These are phyloP conservation scores for Talaromyces liani DNA, from an alignment of 495 filamentous ascomycete genomes.

Conservation along the genomic window DNA sequence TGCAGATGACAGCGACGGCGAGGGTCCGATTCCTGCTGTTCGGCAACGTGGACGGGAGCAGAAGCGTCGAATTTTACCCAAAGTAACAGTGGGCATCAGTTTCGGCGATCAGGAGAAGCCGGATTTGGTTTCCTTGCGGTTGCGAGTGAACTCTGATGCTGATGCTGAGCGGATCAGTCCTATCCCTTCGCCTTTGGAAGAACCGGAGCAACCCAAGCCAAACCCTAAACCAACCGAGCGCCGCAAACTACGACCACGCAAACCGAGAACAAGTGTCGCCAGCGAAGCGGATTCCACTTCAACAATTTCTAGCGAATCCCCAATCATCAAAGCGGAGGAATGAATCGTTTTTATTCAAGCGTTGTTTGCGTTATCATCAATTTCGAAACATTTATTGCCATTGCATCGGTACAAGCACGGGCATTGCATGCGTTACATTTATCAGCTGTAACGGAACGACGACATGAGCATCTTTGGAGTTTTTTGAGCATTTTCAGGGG, in stretches of 20 bases:
- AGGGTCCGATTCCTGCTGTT: conserved; percentile 24
- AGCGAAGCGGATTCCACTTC: not conserved
- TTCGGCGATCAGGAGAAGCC: conserved; percentile 34
- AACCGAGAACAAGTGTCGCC: not conserved
- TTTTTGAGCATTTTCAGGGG: conserved; percentile 7
- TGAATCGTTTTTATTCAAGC: not conserved
- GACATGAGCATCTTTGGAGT: conserved; percentile 5
- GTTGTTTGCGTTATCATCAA: not conserved
- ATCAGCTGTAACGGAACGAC: not conserved
- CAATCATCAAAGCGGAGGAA: not conserved
- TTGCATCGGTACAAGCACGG: not conserved
- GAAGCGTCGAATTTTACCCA: conserved; percentile 33
- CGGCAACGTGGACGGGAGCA: conserved; percentile 24
- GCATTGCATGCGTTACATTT: conserved; percentile 2
- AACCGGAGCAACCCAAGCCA: not conserved
- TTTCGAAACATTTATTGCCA: not conserved
- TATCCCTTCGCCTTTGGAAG: not conserved
- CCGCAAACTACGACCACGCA: conserved; percentile 7
- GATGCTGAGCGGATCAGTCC: conserved; percentile 10
- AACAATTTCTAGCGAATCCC: not conserved
- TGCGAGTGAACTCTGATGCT: conserved; percentile 28
- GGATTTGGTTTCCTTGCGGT: conserved; percentile 37
- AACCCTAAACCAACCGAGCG: not conserved
- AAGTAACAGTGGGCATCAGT: conserved; percentile 41
- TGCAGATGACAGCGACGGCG: conserved; percentile 37